Percentiles rank a stretch among this genome's conserved stretches.
These are phyloP conservation scores for Puccinellia tenuiflora DNA, from an alignment of 176 grass and related monocot genomes.

Conservation along the genomic window DNA sequence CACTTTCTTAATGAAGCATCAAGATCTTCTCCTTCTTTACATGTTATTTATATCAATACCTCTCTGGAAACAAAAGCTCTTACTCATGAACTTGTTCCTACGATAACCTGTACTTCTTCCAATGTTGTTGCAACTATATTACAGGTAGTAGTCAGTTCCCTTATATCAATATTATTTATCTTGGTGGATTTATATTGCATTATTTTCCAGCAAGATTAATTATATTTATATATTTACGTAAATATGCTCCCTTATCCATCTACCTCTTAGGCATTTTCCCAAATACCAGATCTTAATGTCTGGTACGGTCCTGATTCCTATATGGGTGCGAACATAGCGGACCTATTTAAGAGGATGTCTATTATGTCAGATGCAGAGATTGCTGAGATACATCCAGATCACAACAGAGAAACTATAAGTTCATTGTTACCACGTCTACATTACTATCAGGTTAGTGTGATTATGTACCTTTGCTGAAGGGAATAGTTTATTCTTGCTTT, in stretches of 20 bases:
- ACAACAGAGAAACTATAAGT: constrained; percentile 64
- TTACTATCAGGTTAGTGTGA: constrained; percentile 71
- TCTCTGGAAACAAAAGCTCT: constrained; percentile 92
- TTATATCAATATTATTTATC: not conserved
- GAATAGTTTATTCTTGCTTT: not conserved
- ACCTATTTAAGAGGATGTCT: constrained; percentile 88
- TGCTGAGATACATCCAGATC: constrained; percentile 72
- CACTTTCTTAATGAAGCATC: constrained; percentile 71
- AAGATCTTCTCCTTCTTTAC: constrained; percentile 66
- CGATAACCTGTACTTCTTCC: constrained; percentile 96
- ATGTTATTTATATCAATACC: constrained; percentile 99
- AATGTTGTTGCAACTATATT: constrained; percentile 96
- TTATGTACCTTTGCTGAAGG: constrained; percentile 1
- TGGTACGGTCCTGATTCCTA: constrained; percentile 99
- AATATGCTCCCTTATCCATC: constrained; percentile 1
- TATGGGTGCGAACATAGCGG: constrained; percentile 95
- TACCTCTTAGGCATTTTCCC: constrained; percentile 72
- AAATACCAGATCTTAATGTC: constrained; percentile 83
- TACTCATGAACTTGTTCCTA: constrained; percentile 92
- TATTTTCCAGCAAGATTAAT: not conserved
- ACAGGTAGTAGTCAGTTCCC: constrained; percentile 54
- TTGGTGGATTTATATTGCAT: not conserved
- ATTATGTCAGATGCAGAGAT: constrained; percentile 89
- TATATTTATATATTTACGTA: constrained; percentile 17
- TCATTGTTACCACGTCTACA: constrained; percentile 55